These are phyloP conservation scores for Carex littledalei DNA, from an alignment of 176 grass and related monocot species.

Conservation along the genomic window DNA sequence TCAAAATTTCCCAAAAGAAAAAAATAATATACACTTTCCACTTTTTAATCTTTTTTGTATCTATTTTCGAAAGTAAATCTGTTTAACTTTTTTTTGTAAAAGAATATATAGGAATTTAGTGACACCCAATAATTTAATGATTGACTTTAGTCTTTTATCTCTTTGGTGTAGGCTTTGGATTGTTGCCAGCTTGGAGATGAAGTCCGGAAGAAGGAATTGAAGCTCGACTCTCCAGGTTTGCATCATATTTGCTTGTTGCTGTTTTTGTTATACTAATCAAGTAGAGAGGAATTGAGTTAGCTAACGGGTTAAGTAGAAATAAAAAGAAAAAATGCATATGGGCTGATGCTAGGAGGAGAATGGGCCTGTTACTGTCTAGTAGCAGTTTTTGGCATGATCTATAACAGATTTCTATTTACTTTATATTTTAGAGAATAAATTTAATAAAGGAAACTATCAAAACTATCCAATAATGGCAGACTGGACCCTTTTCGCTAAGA, in stretches of 20 bases:
- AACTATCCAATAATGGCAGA: too few relatives aligned
- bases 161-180: slow-evolving; percentile 44
- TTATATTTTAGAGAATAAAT: too few relatives aligned
- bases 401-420: too few relatives aligned
- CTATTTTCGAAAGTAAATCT: background rate
- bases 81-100: background rate
- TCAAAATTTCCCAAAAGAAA: background rate
- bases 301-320: too few relatives aligned
- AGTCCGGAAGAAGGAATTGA: slow-evolving; percentile 49
- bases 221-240: slow-evolving; percentile 49
- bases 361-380: too few relatives aligned
- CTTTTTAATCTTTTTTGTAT: background rate
- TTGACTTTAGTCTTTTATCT: background rate
- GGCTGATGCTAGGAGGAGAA: too few relatives aligned
- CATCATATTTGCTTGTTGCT: background rate
- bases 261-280: background rate
- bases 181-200: slow-evolving; percentile 66
- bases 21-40: too few relatives aligned
- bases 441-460: too few relatives aligned
- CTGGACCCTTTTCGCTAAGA: too few relatives aligned
- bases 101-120: background rate
- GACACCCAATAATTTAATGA: background rate
- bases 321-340: too few relatives aligned
- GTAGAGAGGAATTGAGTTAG: too few relatives aligned
- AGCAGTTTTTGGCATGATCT: too few relatives aligned